These are phyloP conservation scores for Kwoniella newhampshirensis DNA, from an alignment of 768 basidiomycete genomes.

Conservation along the genomic window DNA sequence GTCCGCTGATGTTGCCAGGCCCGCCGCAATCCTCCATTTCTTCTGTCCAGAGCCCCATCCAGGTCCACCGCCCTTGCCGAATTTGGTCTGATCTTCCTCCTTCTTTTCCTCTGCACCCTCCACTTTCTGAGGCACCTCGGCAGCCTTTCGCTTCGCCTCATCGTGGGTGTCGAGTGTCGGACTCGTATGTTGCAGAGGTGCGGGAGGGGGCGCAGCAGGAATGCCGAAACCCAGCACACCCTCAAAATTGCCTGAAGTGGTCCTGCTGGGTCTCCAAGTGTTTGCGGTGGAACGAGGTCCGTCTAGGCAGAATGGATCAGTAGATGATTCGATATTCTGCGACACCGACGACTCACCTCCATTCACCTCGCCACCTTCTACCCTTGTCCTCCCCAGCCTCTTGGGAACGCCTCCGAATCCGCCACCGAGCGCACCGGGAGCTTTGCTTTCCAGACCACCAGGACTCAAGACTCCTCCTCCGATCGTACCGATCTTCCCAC, in stretches of 20 bases:
- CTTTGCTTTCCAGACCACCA: constrained; percentile 22
- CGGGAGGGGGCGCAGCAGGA: constrained; percentile 8
- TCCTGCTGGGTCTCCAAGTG: constrained; percentile 40
- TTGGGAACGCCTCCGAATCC: constrained; percentile 44
- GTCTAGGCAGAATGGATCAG: background rate
- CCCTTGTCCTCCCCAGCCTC: constrained; percentile 26
- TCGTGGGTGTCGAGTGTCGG: constrained; percentile 8
- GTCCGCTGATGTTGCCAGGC: constrained; percentile 18
- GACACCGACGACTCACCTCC: constrained; percentile 20
- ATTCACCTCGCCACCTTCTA: constrained; percentile 29
- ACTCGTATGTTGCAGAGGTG: constrained; percentile 8
- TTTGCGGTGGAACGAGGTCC: constrained; percentile 14
- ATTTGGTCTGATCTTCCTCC: constrained; percentile 21
- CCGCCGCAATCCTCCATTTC: constrained; percentile 45
- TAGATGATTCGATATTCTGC: background rate
- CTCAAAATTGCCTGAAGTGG: constrained; percentile 48
- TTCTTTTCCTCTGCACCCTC: constrained; percentile 20
- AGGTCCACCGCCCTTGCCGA: constrained; percentile 47
- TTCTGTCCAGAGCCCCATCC: constrained; percentile 50
- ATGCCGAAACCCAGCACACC: constrained; percentile 51
- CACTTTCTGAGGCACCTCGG: background rate
- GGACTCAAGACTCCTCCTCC: constrained; percentile 29
- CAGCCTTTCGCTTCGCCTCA: background rate
- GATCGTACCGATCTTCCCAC: constrained; percentile 34
- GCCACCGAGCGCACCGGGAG: constrained; percentile 38